Conservation (phyloP, 805 yeast genomes). For the Candida gorgasii region DNA sequence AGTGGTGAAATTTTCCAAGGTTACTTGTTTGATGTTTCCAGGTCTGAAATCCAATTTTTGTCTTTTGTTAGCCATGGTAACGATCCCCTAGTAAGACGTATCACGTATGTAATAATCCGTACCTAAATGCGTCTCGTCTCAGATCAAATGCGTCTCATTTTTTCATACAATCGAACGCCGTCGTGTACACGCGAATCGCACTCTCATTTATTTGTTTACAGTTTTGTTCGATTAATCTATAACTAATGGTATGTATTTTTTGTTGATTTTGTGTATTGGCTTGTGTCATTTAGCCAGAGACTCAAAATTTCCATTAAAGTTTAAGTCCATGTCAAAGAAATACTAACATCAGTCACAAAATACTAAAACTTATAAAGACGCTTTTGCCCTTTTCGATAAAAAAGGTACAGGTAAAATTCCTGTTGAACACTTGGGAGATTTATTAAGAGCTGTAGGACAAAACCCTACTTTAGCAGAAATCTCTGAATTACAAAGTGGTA, state of each 20-base stretch:
- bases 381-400: slow-evolving; percentile 94
- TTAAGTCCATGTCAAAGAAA: not conserved
- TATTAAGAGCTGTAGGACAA: slow-evolving; percentile 95
- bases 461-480: slow-evolving; percentile 95
- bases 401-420: slow-evolving; percentile 93
- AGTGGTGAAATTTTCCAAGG: slow-evolving; percentile 65
- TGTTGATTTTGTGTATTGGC: not conserved
- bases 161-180: no score
- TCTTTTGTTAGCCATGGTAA: slow-evolving; percentile 3
- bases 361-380: slow-evolving; percentile 71
- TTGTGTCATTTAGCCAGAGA: not conserved
- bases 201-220: slow-evolving; percentile 5
- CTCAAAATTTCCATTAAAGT: not conserved
- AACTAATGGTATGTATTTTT: slow-evolving; percentile 4
- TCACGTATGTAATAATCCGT: not conserved
- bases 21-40: slow-evolving; percentile 53
- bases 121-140: not conserved
- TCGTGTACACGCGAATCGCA: slow-evolving; percentile 9
- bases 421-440: slow-evolving; percentile 81
- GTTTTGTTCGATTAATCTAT: slow-evolving; percentile 1
- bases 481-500: slow-evolving; percentile 42
- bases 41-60: slow-evolving; percentile 23
- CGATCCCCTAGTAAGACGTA: not conserved
- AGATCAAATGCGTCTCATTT: not conserved
- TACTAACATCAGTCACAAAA: slow-evolving; percentile 40